Evolutionary conservation across 805 yeast genomes (phyloP), one percentile per base, ranked within the genome.

Genomic region (Brettanomyces bruxellensis): DNA sequence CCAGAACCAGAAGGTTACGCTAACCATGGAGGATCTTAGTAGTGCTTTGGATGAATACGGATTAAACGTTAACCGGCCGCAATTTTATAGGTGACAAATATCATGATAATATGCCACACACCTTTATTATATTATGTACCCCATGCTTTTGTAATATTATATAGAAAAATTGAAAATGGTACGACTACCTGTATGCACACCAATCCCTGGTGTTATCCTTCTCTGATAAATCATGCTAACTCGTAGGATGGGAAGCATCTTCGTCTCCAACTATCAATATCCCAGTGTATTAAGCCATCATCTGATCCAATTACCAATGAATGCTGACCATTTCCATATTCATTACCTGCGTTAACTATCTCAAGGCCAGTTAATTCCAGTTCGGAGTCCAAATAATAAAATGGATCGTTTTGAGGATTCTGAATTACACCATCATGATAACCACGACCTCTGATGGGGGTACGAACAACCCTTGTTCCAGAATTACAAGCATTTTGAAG

Each of bases 11-110:
- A 90, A 88, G 60, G 83, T 88, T 37, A 91, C 89, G 4, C 73
- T 93, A 49, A 90, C 97, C 0, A 86, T 89, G 79, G 95, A 89
- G 51, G 98, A 93, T 60, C 71, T 93, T 57, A 83, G 95, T 55
- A 85, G 88, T 61, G 98, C 98, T 1, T 71, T 95, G 50, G 79
- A 88, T 40, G 99, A 93, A 60, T 93, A 93, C 59, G 70, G 70
- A 2, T 51, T 93, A 54, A 90, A 93, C 57, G 79, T 93, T 4
- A 78, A 83, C 51, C 76, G 96, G 56, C 98, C 99, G 0, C 98
- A 89, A 54, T 93, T 90, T 64, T 93, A 93, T 66, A 81, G 97
- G 55, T 91, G 65, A 56, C 8, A 14, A 11, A 5, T 43, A 8
- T 13, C 4, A 28, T 48, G 24, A 28, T 28, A 24, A 7, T 23